Evolutionary conservation across 2,329 filamentous ascomycete genomes (phyloP).

Genomic region (Talaromyces sp.): DNA sequence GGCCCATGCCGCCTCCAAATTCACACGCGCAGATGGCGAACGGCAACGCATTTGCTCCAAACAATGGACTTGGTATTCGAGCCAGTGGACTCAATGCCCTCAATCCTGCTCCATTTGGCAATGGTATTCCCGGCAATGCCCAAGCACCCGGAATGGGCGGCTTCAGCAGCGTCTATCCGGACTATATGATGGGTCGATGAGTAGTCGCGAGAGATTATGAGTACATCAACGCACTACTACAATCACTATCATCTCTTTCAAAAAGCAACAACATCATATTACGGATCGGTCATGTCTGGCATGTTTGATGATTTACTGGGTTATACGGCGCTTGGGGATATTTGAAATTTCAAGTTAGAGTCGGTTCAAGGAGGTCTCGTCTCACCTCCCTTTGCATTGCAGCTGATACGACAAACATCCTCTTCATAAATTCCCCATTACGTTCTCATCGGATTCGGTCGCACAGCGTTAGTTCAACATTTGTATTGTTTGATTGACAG

Average conservation of each 20-base stretch:
- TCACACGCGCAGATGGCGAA: slow-evolving; percentile 29
- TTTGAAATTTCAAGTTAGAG: slow-evolving; percentile 38
- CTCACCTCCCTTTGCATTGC: slow-evolving; percentile 29
- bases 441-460: slow-evolving; percentile 18
- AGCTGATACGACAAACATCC: slow-evolving; percentile 14
- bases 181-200: slow-evolving; percentile 50
- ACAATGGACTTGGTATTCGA: slow-evolving; percentile 39
- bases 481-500: slow-evolving; percentile 16
- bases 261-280: slow-evolving; percentile 17
- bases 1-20: slow-evolving; percentile 31
- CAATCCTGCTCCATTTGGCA: slow-evolving; percentile 29
- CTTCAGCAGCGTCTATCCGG: slow-evolving; percentile 42
- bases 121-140: slow-evolving; percentile 28
- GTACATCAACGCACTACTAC: not conserved
- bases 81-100: slow-evolving; percentile 32
- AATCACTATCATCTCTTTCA: not conserved
- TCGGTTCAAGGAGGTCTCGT: slow-evolving; percentile 40
- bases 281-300: slow-evolving; percentile 36
- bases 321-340: slow-evolving; percentile 41
- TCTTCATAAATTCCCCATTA: slow-evolving; percentile 23
- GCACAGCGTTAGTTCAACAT: slow-evolving; percentile 27
- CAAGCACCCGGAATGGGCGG: slow-evolving; percentile 32
- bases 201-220: not conserved
- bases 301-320: slow-evolving; percentile 43
- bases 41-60: slow-evolving; percentile 34